Base-by-base conservation (phyloP, 768 basidiomycete genomes). In the Russula emetica region DNA sequence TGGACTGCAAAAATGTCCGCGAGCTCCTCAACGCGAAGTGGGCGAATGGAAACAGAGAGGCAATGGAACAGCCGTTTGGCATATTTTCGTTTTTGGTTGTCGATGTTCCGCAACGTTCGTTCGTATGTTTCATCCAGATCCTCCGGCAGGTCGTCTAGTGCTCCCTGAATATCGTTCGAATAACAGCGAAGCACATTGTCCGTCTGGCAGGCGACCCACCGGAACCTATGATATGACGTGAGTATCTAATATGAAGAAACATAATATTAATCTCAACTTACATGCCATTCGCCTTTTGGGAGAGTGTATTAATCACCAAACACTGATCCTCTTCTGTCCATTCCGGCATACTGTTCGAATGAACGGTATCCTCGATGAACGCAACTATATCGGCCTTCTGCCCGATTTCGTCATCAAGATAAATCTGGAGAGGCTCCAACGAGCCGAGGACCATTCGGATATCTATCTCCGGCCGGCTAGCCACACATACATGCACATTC, bases 241-340 rank as follows among this genome's bases (percentile, higher is more conserved):
- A 24, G n/a, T n/a, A n/a, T n/a, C n/a, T n/a, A n/a, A n/a, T n/a
- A 7, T 6, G 13, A 18, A 2, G 11, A 1, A 4, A 5, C 0
- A 14, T 22, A 5, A 55, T 40, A 5, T 3, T 4, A 11, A 10
- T 26, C 40, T 14, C 0, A 16, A 20, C 55, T 26, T 26, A 55
- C 55, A 55, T 55, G 13, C 55, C 55, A 26, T 42, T 38, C 16
- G 55, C 38, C 14, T 28, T 55, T 40, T 7, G 24, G 26, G 55
- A 55, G 3, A 55, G 55, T 5, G 55, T 40, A 40, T 10, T 2
- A 11, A 52, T 52, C 0, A 52, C 51, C 18, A 52, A 3, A 7
- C 20, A 18, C 13, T 52, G 30, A 20, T 55, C 55, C 16, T 26
- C 55, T 2, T 6, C 6, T 24, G 36, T 40, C 55, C 55, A 55